Evolutionary conservation across 2,329 filamentous ascomycete species (phyloP).

Genomic region (Penicillium sp.): DNA sequence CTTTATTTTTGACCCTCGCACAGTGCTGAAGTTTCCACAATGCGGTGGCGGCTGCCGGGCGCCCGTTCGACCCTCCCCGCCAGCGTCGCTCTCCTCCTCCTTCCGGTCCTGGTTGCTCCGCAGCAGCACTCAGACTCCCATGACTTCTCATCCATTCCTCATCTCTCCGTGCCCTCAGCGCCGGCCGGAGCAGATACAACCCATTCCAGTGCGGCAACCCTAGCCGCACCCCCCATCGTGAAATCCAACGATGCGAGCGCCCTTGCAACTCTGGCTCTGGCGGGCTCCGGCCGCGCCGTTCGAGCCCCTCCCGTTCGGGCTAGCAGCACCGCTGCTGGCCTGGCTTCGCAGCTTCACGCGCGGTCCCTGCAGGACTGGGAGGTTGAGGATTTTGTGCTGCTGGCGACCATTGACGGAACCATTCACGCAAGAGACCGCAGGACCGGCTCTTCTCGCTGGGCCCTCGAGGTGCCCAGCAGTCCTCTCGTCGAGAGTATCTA

Average conservation of each 20-base stretch:
- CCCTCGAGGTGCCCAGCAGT: constrained; percentile 72
- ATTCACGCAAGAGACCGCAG: constrained; percentile 88
- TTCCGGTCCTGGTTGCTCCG: constrained; percentile 65
- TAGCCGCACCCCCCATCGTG: constrained; percentile 31
- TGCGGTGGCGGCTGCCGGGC: constrained; percentile 67
- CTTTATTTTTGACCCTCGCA: not conserved
- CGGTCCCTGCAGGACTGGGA: constrained; percentile 99
- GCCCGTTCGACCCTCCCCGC: constrained; percentile 56
- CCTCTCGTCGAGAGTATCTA: constrained; percentile 92
- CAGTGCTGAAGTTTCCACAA: constrained; percentile 48
- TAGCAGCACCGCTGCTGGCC: constrained; percentile 63
- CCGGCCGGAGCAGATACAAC: constrained; percentile 23
- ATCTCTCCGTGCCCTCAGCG: constrained; percentile 31
- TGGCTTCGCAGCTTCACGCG: constrained; percentile 86
- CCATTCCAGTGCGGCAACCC: constrained; percentile 16
- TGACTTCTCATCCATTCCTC: constrained; percentile 28
- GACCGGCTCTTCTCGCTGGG: constrained; percentile 83
- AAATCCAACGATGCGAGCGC: constrained; percentile 76
- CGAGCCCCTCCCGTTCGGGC: constrained; percentile 84
- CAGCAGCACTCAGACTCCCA: constrained; percentile 56
- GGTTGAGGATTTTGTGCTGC: constrained; percentile 99
- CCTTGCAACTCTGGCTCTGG: constrained; percentile 97
- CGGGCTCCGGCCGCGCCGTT: constrained; percentile 71
- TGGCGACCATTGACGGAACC: constrained; percentile 99
- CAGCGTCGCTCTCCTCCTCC: constrained; percentile 60